Conservation (phyloP, 495 filamentous ascomycete species). For the Oidiodendron maius region DNA sequence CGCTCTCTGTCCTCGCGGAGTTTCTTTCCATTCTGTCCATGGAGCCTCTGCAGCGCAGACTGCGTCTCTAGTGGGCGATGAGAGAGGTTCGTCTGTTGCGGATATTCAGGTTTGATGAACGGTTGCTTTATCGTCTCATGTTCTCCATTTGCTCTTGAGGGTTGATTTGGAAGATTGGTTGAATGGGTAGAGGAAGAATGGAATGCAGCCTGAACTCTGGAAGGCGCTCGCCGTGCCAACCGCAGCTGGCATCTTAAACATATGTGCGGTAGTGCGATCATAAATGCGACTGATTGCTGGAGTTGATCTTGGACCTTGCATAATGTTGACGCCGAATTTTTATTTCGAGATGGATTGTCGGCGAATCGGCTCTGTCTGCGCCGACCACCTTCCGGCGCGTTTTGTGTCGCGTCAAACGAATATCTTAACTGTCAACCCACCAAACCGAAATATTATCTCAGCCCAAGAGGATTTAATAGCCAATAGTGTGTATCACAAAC, state of each 20-base stretch:
- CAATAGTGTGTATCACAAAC: too few relatives aligned
- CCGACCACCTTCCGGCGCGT: too few relatives aligned
- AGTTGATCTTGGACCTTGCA: not conserved
- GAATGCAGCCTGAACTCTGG: conserved; percentile 8
- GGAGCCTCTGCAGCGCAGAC: conserved; percentile 2
- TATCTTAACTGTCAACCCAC: too few relatives aligned
- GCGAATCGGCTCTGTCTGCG: not conserved
- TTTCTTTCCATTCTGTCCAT: conserved; percentile 11
- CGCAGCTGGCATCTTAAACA: conserved; percentile 43
- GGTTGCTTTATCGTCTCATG: too few relatives aligned
- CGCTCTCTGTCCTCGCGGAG: conserved; percentile 5
- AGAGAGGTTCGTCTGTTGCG: not conserved
- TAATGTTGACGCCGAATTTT: not conserved
- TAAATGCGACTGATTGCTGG: conserved; percentile 21
- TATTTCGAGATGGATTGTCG: not conserved
- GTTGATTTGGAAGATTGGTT: not conserved
- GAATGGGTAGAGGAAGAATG: conserved; percentile 7
- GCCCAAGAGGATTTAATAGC: too few relatives aligned
- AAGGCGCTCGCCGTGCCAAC: conserved; percentile 20
- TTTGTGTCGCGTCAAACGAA: too few relatives aligned
- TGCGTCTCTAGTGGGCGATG: not conserved
- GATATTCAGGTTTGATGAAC: not conserved
- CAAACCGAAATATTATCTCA: too few relatives aligned
- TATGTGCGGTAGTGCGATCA: conserved; percentile 41
- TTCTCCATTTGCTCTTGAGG: not conserved